Evolutionary conservation across 2,329 filamentous ascomycete genomes (phyloP).

Genomic region (Microsporum canis): DNA sequence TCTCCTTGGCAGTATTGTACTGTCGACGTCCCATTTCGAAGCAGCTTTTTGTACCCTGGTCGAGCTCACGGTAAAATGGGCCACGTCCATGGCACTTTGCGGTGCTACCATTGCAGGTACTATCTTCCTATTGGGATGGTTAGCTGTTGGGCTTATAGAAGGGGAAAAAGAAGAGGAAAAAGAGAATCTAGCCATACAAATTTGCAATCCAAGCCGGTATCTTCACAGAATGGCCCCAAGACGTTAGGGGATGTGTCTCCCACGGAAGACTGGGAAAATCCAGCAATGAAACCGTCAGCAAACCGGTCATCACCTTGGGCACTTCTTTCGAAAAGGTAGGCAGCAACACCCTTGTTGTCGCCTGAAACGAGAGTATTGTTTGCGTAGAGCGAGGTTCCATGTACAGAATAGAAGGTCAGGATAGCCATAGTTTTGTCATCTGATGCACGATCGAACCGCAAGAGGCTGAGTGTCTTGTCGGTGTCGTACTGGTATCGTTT

Average conservation of each 20-base stretch:
- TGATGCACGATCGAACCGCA: constrained; percentile 63
- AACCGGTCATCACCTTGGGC: constrained; percentile 45
- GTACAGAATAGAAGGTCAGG: constrained; percentile 82
- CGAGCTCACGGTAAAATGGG: constrained; percentile 34
- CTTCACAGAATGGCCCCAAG: constrained; percentile 79
- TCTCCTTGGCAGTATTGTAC: constrained; percentile 32
- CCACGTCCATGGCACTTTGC: constrained; percentile 37
- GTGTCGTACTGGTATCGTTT: constrained; percentile 52
- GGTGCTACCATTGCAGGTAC: constrained; percentile 54
- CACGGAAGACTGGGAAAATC: constrained; percentile 84
- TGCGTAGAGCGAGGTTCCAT: constrained; percentile 79
- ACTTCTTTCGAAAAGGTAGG: constrained; percentile 68
- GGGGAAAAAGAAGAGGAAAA: no score
- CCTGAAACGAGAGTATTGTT: constrained; percentile 87
- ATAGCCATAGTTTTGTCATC: constrained; percentile 69
- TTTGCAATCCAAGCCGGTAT: constrained; percentile 47
- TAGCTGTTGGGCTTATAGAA: neutral
- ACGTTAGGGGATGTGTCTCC: constrained; percentile 87
- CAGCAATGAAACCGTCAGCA: constrained; percentile 65
- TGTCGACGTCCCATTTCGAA: constrained; percentile 40
- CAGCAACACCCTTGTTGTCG: constrained; percentile 95
- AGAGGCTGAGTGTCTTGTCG: constrained; percentile 68
- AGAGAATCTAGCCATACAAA: constrained; percentile 19
- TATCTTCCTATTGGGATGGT: constrained; percentile 48
- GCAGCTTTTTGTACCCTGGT: constrained; percentile 39